Base-by-base conservation (phyloP, 2,329 filamentous ascomycete genomes). In the Beauveria varroae region DNA sequence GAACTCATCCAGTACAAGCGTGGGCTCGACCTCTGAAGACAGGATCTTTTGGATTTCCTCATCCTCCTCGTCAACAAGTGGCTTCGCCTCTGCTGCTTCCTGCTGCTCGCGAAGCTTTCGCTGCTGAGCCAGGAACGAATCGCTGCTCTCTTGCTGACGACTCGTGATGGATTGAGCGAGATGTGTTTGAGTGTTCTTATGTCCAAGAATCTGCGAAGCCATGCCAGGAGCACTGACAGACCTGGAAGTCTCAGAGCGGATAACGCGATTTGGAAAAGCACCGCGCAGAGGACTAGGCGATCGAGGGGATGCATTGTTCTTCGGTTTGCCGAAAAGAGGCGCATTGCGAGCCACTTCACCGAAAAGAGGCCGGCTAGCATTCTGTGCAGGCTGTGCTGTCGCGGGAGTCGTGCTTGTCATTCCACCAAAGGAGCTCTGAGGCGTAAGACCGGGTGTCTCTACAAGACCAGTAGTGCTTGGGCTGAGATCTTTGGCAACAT, bases 251-350 rank as follows among this genome's bases (percentile, higher is more conserved):
- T 86, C 84, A 24, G 77, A 74, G 58, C 79, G 73, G 6, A 79
- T 67, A 30, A 81, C 67, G 66, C 80, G 77, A 63, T 76, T 72
- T 37, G 85, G 83, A 34, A 85, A 73, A 46, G 83, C 79, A 57
- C 79, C 77, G 40, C 88, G 84, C 28, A 90, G 75, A 1, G 89
- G 89, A 65, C 89, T 92, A 1, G 89, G 88, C 10, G 89, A 91
- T 41, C 88, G 84, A 52, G 88, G 87, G 65, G 83, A 87, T n/a
- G 78, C 76, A 22, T 75, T 76, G 40, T 72, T 78, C 28, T 49
- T 60, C 26, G 82, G 77, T 40, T 81, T 83, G 10, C 83, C 76
- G 60, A 89, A 82, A 26, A 81, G 64, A 0, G 83, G 82, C 20
- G 77, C 78, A 46, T 76, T 79, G 44, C 76, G 76, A 61, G 73